Percentiles rank a stretch among this genome's conserved stretches.
Evolutionary conservation across 1,139 yeast genomes (phyloP).

Genomic region (Yamadazyma siamensis): DNA sequence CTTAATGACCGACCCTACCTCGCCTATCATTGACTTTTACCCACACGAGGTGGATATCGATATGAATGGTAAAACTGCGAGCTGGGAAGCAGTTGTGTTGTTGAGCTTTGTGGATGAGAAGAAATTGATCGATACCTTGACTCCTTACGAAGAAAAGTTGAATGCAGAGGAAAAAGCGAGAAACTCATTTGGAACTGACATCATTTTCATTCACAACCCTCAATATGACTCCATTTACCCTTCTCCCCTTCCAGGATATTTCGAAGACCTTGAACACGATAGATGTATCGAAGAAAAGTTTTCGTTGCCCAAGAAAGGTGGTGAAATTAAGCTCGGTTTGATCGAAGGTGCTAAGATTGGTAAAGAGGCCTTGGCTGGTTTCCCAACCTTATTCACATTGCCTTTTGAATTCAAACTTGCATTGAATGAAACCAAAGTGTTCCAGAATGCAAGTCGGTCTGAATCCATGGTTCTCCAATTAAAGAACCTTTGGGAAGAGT

Average conservation of each 20-base stretch:
- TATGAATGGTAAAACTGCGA: slow-evolving; percentile 90
- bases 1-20: slow-evolving; percentile 82
- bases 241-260: slow-evolving; percentile 77
- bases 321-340: slow-evolving; percentile 55
- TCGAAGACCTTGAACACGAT: slow-evolving; percentile 74
- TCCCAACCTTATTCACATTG: slow-evolving; percentile 76
- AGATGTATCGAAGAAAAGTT: slow-evolving; percentile 65
- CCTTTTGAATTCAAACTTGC: slow-evolving; percentile 54
- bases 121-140: slow-evolving; percentile 68
- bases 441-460: slow-evolving; percentile 81
- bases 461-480: slow-evolving; percentile 74
- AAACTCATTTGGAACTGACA: slow-evolving; percentile 69
- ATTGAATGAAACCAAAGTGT: slow-evolving; percentile 67
- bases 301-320: slow-evolving; percentile 48
- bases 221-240: slow-evolving; percentile 67
- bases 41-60: slow-evolving; percentile 89
- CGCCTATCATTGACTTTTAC: slow-evolving; percentile 88
- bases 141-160: slow-evolving; percentile 57
- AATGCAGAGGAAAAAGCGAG: slow-evolving; percentile 68
- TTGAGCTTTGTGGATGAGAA: slow-evolving; percentile 88
- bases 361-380: slow-evolving; percentile 73
- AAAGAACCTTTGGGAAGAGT: slow-evolving; percentile 47
- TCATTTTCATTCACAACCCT: slow-evolving; percentile 71
- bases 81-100: slow-evolving; percentile 98
- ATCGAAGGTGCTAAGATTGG: slow-evolving; percentile 71